Base-by-base conservation (phyloP, 2,329 filamentous ascomycete genomes). In the Colletotrichum sp. region DNA sequence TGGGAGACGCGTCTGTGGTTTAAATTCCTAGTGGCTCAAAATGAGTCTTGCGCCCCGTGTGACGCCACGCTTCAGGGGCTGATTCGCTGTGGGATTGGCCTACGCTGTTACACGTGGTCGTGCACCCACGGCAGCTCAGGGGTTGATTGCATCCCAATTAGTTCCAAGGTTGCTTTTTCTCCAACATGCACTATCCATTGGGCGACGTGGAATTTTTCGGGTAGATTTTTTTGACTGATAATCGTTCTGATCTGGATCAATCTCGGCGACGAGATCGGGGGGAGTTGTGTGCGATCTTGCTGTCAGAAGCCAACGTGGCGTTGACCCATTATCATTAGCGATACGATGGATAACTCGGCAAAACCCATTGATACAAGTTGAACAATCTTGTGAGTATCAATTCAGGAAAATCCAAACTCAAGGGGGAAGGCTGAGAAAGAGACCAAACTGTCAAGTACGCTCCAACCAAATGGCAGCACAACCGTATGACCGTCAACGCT, bases 351-450 rank as follows among this genome's bases (percentile, higher is more conserved):
- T 2, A 15, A 36, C 34, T 36, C 1, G 34, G 34, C 34, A 36
- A 1, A 7, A 36, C 7, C 34, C 6, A 15, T 36, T 36, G 34
- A 15, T 36, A 0, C 34, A 36, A 36, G 34, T 0, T 36, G 34
- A 36, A 36, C 13, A 0, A 4, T 15, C 13, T 7, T 1, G 1
- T 0, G 0, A 36, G 1, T 1, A 15, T 15, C 0, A 4, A 4
- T 36, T 36, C 34, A 36, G 34, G 13, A 1, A 36, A 36, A 36
- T 36, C 7, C 32, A 3, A 3, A 15, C 32, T 7, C 0, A 34
- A 34, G 13, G 26, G 26, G 0, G 0, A 7, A 1, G 4, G 32
- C 6, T 15, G 13, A 36, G 13, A 15, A 15, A 36, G 34, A 36
- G 13, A 4, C 3, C 6, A 36, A 15, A 36, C 1, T 1, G 0